Evolutionary conservation across 2,329 filamentous ascomycete genomes (phyloP), one percentile per base, ranked within the genome.

Genomic region (Plenodomus lindquistii): DNA sequence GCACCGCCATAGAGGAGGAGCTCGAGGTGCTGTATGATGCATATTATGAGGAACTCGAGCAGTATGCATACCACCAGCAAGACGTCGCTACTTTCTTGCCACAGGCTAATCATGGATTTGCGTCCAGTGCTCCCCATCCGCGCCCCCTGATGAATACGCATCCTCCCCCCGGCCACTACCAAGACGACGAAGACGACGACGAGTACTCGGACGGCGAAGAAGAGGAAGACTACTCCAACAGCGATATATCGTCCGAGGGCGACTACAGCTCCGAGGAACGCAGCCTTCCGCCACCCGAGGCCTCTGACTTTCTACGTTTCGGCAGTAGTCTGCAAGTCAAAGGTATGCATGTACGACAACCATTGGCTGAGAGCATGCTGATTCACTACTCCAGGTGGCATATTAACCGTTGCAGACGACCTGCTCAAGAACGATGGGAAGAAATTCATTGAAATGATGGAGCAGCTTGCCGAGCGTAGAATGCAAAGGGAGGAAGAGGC

Each of bases 361-460:
- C 39, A 43, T 35, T 40, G 45, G 39, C 31, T 44, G 36, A 46
- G 44, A 55, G 54, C 47, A 60, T 61, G 54, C 62, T 65, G 55
- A 65, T 57, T 52, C 44, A 51, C 38, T 44, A 18, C 17, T 29
- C 4, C 82, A 91, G 92, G 94, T 79, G 95, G 94, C 71, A 97
- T 99, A 75, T 85, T 99, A 72, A 99, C 94, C 60, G 94, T 99
- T 69, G 94, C 94, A 73, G 94, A 99, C 79, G 94, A 99, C 76
- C 81, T 99, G 59, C 83, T 99, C 56, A 97, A 97, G 75, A 99
- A 99, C 75, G 94, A 99, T 74, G 94, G 94, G 66, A 96, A 96
- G 75, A 96, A 96, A 70, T 99, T 99, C 77, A 99, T 99, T 75
- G 94, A 99, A 73, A 99, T 99, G 94, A 99, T 99, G 94, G 94